Percentiles rank a stretch among this genome's conserved stretches.
Evolutionary conservation across 2,329 filamentous ascomycete genomes (phyloP).

Genomic region (Pseudocercospora ulei): DNA sequence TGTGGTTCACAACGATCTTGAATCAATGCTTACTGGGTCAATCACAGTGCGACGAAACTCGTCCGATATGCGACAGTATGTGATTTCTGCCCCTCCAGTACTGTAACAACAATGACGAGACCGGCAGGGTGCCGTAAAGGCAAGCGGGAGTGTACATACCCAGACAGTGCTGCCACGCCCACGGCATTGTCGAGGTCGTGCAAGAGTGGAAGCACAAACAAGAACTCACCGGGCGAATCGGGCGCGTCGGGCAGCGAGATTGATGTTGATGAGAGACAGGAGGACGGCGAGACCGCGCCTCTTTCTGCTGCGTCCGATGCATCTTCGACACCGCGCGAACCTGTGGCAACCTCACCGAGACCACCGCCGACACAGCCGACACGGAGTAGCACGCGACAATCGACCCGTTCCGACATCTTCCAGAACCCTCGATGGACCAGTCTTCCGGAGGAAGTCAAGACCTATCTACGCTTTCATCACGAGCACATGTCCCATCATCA

Average conservation of each 20-base stretch:
- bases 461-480: slow-evolving; percentile 67
- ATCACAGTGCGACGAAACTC: slow-evolving; percentile 73
- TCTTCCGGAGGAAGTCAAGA: slow-evolving; percentile 56
- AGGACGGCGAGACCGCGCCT: slow-evolving; percentile 33
- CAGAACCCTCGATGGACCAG: slow-evolving; percentile 27
- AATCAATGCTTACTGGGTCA: slow-evolving; percentile 17
- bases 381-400: slow-evolving; percentile 22
- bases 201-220: slow-evolving; percentile 40
- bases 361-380: slow-evolving; percentile 18
- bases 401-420: slow-evolving; percentile 22
- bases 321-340: slow-evolving; percentile 44
- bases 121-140: slow-evolving; percentile 74
- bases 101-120: slow-evolving; percentile 13
- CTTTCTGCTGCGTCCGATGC: slow-evolving; percentile 31
- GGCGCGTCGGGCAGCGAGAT: slow-evolving; percentile 46
- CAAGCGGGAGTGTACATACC: slow-evolving; percentile 80
- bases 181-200: slow-evolving; percentile 39
- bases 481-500: slow-evolving; percentile 71
- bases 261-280: slow-evolving; percentile 37
- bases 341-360: slow-evolving; percentile 20
- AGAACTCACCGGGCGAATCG: slow-evolving; percentile 39
- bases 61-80: slow-evolving; percentile 70
- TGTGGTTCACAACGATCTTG: background rate
- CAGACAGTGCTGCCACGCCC: slow-evolving; percentile 53
- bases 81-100: slow-evolving; percentile 17